phyloP scores from a whole-genome alignment of 441 rosid species.

The Brassica balearica region DNA sequence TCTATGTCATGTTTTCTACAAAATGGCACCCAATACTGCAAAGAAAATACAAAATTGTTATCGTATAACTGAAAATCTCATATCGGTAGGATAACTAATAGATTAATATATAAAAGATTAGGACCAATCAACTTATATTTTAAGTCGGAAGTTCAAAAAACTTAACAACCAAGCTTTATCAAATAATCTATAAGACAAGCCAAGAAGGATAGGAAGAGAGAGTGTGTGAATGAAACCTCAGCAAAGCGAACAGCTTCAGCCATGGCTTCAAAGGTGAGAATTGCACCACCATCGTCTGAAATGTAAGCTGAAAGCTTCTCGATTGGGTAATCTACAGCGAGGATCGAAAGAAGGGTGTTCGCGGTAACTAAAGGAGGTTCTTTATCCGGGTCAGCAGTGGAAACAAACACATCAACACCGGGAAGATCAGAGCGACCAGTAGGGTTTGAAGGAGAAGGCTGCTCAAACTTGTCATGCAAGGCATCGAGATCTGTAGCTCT shows the following conservation, averaged over 20 bases:
- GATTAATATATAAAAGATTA: too few relatives aligned
- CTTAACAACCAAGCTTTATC: not conserved
- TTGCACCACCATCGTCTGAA: conserved; percentile 92
- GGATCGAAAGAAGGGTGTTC: conserved; percentile 79
- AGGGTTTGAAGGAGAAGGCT: conserved; percentile 71
- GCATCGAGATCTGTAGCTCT: conserved; percentile 79
- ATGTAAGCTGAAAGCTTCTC: conserved; percentile 79
- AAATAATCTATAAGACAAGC: not conserved
- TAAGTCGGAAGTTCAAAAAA: too few relatives aligned
- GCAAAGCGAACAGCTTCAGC: conserved; percentile 86
- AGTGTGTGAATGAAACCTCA: conserved; percentile 47
- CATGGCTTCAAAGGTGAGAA: conserved; percentile 93
- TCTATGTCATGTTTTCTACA: conserved; percentile 88
- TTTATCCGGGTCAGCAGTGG: conserved; percentile 85
- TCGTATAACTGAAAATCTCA: too few relatives aligned
- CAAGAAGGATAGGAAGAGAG: not conserved
- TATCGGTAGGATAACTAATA: too few relatives aligned
- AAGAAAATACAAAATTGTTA: not conserved
- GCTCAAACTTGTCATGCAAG: conserved; percentile 77
- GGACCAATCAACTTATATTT: too few relatives aligned
- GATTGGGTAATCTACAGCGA: conserved; percentile 73
- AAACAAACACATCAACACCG: conserved; percentile 75
- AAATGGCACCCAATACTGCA: conserved; percentile 87
- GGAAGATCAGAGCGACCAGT: conserved; percentile 88
- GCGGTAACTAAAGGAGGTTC: conserved; percentile 90